Conservation (phyloP, 1,139 yeast genomes). For the Kazachstania sp. region DNA sequence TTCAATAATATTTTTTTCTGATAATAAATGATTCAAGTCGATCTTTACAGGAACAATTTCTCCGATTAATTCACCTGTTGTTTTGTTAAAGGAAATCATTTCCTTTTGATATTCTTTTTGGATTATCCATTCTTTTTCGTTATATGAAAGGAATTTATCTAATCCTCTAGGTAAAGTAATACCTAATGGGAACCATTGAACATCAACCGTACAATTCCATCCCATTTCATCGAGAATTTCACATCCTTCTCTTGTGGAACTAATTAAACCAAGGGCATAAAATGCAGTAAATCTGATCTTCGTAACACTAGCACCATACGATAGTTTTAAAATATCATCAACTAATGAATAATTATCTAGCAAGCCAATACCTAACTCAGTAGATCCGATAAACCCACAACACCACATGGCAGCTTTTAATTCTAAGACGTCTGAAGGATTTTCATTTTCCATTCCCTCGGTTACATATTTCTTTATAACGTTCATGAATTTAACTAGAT, state of each 20-base stretch:
- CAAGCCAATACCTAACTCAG: slow-evolving; percentile 56
- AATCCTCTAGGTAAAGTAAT: slow-evolving; percentile 44
- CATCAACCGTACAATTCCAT: slow-evolving; percentile 59
- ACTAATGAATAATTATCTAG: slow-evolving; percentile 55
- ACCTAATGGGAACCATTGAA: slow-evolving; percentile 46
- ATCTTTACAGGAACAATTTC: slow-evolving; percentile 13
- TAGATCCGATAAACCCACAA: slow-evolving; percentile 71
- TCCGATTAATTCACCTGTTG: slow-evolving; percentile 13
- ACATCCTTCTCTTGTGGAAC: slow-evolving; percentile 68
- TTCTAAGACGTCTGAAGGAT: slow-evolving; percentile 32
- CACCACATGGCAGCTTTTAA: slow-evolving; percentile 82
- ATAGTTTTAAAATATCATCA: slow-evolving; percentile 45
- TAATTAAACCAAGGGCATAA: slow-evolving; percentile 65
- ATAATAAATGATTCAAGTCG: slow-evolving; percentile 15
- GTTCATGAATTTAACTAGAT: slow-evolving; percentile 38
- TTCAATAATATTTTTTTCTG: slow-evolving; percentile 18
- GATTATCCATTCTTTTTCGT: slow-evolving; percentile 18
- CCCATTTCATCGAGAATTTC: slow-evolving; percentile 78
- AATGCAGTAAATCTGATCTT: slow-evolving; percentile 70
- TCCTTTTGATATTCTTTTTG: slow-evolving; percentile 14
- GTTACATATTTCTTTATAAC: slow-evolving; percentile 33
- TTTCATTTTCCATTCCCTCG: slow-evolving; percentile 14
- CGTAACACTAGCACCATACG: slow-evolving; percentile 49
- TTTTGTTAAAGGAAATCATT: slow-evolving; percentile 14
- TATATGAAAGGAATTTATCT: slow-evolving; percentile 22